A percentile compares a stretch with the other conserved stretches of the same genome.
Conservation (phyloP, 1,284 basidiomycete genomes). For the Trichosporon faecale region DNA sequence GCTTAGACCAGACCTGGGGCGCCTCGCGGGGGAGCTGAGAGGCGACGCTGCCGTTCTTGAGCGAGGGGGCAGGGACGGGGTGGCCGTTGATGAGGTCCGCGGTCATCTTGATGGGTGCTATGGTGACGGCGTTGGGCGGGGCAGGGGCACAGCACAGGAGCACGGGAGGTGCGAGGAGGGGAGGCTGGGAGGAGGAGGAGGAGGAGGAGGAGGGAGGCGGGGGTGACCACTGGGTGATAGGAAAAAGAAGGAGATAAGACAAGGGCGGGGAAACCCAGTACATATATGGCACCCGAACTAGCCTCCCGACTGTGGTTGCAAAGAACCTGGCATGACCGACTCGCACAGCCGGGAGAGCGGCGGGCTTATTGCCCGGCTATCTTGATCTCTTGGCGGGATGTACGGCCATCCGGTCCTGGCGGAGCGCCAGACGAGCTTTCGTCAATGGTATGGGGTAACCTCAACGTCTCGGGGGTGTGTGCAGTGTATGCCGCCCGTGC, state of each 20-base stretch:
- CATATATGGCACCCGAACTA: neutral
- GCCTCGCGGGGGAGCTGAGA: conserved; percentile 27
- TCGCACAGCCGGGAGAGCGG: neutral
- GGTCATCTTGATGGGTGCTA: conserved; percentile 5
- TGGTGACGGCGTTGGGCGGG: neutral
- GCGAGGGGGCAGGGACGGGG: conserved; percentile 1
- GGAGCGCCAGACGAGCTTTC: neutral
- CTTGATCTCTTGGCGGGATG: neutral
- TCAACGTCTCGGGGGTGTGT: neutral
- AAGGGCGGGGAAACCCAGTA: neutral
- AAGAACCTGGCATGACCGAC: neutral
- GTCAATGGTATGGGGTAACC: neutral
- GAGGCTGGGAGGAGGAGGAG: neutral
- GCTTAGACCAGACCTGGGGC: conserved; percentile 37
- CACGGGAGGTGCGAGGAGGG: no score
- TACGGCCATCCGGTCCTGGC: neutral
- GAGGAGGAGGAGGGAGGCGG: neutral
- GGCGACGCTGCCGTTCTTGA: conserved; percentile 8
- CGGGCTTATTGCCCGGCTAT: conserved; percentile 1
- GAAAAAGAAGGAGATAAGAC: conserved; percentile 7
- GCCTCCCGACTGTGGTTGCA: neutral
- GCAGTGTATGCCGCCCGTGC: neutral
- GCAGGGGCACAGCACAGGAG: neutral
- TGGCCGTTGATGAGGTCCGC: neutral
- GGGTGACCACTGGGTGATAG: neutral